Conservation (phyloP, 805 yeast species). For the Candida palmyrensis region DNA sequence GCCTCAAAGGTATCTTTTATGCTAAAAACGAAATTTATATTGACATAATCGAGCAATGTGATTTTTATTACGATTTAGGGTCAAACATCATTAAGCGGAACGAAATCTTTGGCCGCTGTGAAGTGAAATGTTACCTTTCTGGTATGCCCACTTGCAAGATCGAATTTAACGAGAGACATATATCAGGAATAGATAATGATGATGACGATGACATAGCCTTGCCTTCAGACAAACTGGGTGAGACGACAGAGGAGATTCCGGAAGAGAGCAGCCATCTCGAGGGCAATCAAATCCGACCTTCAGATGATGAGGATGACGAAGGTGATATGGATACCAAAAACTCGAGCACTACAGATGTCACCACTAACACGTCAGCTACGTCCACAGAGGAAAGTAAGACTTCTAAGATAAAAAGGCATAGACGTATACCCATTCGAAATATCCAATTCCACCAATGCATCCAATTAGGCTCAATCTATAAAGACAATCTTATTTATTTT, state of each 20-base stretch:
- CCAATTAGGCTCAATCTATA: constrained; percentile 63
- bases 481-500: constrained; percentile 63
- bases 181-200: constrained; percentile 28
- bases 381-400: constrained; percentile 5
- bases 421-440: constrained; percentile 28
- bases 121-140: constrained; percentile 33
- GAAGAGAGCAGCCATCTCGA: constrained; percentile 6
- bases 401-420: constrained; percentile 2
- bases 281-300: constrained; percentile 1
- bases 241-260: constrained; percentile 6
- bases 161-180: constrained; percentile 35
- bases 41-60: constrained; percentile 35
- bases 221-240: too few species aligned
- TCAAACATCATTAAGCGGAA: constrained; percentile 22
- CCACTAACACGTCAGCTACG: not conserved
- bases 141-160: constrained; percentile 41
- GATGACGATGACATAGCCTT: too few species aligned
- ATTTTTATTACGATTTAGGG: constrained; percentile 31
- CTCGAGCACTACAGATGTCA: not conserved
- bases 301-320: constrained; percentile 9
- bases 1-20: constrained; percentile 42
- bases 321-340: constrained; percentile 2
- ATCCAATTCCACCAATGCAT: constrained; percentile 62
- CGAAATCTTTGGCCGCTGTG: constrained; percentile 29
- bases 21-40: constrained; percentile 40